Base-by-base conservation (phyloP, 2,329 filamentous ascomycete genomes). In the Pseudogymnoascus sp. region DNA sequence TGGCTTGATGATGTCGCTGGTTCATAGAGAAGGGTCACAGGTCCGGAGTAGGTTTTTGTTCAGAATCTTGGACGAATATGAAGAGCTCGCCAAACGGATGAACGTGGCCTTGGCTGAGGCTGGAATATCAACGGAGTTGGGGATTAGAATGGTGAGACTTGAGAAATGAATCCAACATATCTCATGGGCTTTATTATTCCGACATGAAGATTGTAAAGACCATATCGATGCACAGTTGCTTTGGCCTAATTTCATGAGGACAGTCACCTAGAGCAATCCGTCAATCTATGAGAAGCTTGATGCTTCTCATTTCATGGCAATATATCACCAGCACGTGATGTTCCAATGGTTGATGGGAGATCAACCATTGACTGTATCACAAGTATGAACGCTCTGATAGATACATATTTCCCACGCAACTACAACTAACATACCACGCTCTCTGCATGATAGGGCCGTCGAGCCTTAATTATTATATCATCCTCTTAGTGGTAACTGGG, bases 401-500 rank as follows among this genome's bases (percentile, higher is more conserved):
- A 56, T 56, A 11, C n/a, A 34, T 56, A 34, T 56, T 18, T 36
- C 10, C 16, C 11, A 34, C 34, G 28, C 25, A 56, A 34, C 50
- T 34, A 21, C 4, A 36, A 34, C 16, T 10, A 36, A 8, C 50
- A 36, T 25, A 10, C 10, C 28, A 18, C 28, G 16, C 28, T 21
- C 16, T 34, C 28, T 56, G 28, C 18, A 56, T 56, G 50, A 56
- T 56, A 56, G 50, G 50, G 50, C 50, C n/a, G 7, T 14, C n/a
- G 3, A 34, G 50, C n/a, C 50, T 56, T 56, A 56, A 56, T 56
- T 28, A 56, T 56, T 56, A 56, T 56, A 56, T 36, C 50, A 56
- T 56, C 50, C 28, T 56, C 50, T 56, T 56, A 56, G 50, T 56
- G 50, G 50, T 56, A 56, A 6, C 50, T 56, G 50, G 28, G 50